Evolutionary conservation across 805 yeast species (phyloP).

Genomic region (Candida maris): DNA sequence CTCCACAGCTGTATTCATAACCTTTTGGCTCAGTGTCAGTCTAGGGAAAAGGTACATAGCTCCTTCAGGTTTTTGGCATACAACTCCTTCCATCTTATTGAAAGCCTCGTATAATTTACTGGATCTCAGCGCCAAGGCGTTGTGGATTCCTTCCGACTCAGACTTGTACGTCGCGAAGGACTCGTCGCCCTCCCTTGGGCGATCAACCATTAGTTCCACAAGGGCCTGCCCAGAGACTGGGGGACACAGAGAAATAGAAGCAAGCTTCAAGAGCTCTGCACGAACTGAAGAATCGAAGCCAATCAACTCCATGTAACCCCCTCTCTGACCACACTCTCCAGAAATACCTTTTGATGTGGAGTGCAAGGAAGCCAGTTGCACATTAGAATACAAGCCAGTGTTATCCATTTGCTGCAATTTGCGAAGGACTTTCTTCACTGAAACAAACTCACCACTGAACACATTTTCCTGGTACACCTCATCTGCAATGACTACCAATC

Average conservation of each 20-base stretch:
- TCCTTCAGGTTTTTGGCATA: slow-evolving; percentile 89
- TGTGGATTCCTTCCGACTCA: slow-evolving; percentile 62
- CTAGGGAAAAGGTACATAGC: slow-evolving; percentile 97
- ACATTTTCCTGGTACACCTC: slow-evolving; percentile 97
- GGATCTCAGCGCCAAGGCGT: slow-evolving; percentile 63
- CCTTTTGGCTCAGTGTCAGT: slow-evolving; percentile 60
- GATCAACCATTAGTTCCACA: slow-evolving; percentile 89
- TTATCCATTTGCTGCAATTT: slow-evolving; percentile 52
- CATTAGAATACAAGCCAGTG: slow-evolving; percentile 56
- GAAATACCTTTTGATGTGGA: slow-evolving; percentile 97
- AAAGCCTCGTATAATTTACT: slow-evolving; percentile 65
- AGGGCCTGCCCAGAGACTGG: slow-evolving; percentile 94
- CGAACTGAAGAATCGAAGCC: slow-evolving; percentile 72
- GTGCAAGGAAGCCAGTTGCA: slow-evolving; percentile 89
- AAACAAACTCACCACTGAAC: slow-evolving; percentile 74
- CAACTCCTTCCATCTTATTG: slow-evolving; percentile 70
- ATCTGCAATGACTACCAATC: slow-evolving; percentile 88
- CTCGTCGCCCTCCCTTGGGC: slow-evolving; percentile 76
- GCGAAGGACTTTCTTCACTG: slow-evolving; percentile 77
- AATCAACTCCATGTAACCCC: slow-evolving; percentile 93
- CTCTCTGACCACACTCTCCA: slow-evolving; percentile 99
- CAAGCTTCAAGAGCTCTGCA: slow-evolving; percentile 75
- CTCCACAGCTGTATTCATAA: slow-evolving; percentile 57
- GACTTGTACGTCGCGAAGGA: slow-evolving; percentile 62
- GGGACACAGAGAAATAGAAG: slow-evolving; percentile 88